A percentile compares a stretch with the other conserved stretches of the same genome.
phyloP scores from a whole-genome alignment of 768 basidiomycete species.

The Asterophora parasitica region DNA sequence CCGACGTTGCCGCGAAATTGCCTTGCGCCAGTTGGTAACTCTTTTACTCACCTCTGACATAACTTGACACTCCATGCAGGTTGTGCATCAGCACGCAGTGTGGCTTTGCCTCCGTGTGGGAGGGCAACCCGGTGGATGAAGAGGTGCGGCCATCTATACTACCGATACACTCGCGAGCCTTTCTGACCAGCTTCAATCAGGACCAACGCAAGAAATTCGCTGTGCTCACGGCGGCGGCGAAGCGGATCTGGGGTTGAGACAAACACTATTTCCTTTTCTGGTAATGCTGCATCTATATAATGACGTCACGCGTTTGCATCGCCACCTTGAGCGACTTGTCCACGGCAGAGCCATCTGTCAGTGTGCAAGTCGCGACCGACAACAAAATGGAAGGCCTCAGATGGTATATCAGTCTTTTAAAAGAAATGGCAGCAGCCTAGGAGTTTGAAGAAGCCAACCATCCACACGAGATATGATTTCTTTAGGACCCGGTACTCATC shows the following conservation, averaged over 20 bases:
- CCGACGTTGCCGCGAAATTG: conserved; percentile 40
- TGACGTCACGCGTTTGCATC: conserved; percentile 1
- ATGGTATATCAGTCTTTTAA: no score
- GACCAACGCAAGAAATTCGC: conserved; percentile 46
- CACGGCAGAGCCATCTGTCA: no score
- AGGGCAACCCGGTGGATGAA: conserved; percentile 52
- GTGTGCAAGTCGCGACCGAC: no score
- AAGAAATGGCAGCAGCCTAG: no score
- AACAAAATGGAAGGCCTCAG: no score
- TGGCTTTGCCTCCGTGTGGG: conserved; percentile 56
- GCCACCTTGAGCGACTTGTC: no score
- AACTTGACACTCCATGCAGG: conserved; percentile 23
- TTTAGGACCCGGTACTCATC: no score
- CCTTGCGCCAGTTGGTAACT: conserved; percentile 45
- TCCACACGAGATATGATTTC: no score
- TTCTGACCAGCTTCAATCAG: conserved; percentile 22
- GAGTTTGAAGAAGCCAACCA: no score
- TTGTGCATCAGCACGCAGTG: conserved; percentile 60
- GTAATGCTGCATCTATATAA: background rate
- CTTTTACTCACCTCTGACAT: background rate
- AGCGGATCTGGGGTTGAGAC: conserved; percentile 36
- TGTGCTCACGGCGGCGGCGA: conserved; percentile 40
- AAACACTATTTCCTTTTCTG: background rate
- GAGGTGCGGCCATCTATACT: conserved; percentile 26
- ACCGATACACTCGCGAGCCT: background rate